These are phyloP conservation scores for Didymella arachidicola DNA, from an alignment of 2,329 filamentous ascomycete species.

Conservation along the genomic window DNA sequence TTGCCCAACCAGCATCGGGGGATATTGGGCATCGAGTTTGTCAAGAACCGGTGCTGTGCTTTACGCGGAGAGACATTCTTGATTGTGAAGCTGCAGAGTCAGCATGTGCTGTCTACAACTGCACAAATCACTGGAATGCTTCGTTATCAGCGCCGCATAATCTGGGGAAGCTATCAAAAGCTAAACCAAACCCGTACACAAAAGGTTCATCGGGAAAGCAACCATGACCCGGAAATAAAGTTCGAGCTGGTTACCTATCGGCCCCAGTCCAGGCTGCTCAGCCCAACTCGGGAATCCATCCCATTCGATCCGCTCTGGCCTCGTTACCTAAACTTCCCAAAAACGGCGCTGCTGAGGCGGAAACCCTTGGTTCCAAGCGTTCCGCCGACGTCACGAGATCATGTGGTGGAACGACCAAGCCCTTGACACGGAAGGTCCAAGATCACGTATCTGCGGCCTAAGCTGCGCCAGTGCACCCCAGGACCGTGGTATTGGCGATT, in stretches of 20 bases:
- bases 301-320: slow-evolving; percentile 10
- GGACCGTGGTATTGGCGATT: slow-evolving; percentile 2
- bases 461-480: slow-evolving; percentile 26
- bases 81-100: not conserved
- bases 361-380: slow-evolving; percentile 34
- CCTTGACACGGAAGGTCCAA: slow-evolving; percentile 14
- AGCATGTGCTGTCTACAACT: not conserved
- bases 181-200: not conserved
- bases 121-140: not conserved
- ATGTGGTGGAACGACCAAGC: slow-evolving; percentile 11
- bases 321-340: slow-evolving; percentile 15
- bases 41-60: not conserved
- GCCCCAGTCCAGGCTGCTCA: slow-evolving; percentile 1
- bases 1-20: not conserved
- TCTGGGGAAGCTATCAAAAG: slow-evolving; percentile 4
- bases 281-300: slow-evolving; percentile 5
- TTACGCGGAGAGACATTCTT: not conserved
- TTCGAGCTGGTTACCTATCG: slow-evolving; percentile 1
- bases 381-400: slow-evolving; percentile 26
- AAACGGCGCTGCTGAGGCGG: slow-evolving; percentile 22
- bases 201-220: slow-evolving; percentile 5
- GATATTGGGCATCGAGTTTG: not conserved
- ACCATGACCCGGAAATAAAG: slow-evolving; percentile 15
- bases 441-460: slow-evolving; percentile 7
- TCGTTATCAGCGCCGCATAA: not conserved